Percentiles rank a stretch among this genome's conserved stretches.
Conservation (phyloP, 352 stramenopile species). For the Blastocystis sp. region DNA sequence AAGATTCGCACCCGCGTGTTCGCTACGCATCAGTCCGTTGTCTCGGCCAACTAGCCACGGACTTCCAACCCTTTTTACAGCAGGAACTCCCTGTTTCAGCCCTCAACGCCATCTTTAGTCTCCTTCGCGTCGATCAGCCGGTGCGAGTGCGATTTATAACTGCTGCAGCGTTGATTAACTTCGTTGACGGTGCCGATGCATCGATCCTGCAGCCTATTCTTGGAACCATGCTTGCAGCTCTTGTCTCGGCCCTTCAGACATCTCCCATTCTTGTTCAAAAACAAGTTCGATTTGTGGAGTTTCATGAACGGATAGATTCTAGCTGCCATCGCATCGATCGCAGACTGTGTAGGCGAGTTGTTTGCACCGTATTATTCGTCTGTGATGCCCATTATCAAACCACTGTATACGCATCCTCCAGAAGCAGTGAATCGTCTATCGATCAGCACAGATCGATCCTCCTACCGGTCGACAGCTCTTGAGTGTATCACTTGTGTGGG, state of each 20-base stretch:
- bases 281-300: neutral
- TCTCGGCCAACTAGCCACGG: conserved; percentile 48
- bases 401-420: conserved; percentile 44
- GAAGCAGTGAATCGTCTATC: neutral
- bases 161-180: conserved; percentile 51
- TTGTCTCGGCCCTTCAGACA: neutral
- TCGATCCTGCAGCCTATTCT: conserved; percentile 39
- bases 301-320: conserved; percentile 13
- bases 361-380: conserved; percentile 19
- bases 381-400: conserved; percentile 53
- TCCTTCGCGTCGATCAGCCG: neutral
- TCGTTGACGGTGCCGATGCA: conserved; percentile 34
- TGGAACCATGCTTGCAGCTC: neutral
- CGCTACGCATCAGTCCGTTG: conserved; percentile 52
- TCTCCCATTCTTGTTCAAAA: conserved; percentile 40
- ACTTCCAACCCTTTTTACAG: conserved; percentile 47
- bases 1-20: conserved; percentile 9
- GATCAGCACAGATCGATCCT: neutral
- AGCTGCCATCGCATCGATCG: conserved; percentile 20
- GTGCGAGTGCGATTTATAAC: conserved; percentile 50
- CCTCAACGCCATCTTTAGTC: conserved; percentile 38
- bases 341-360: conserved; percentile 26
- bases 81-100: neutral
- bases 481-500: conserved; percentile 60
- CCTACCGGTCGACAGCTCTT: conserved; percentile 39